Base-by-base conservation (phyloP, 2,329 filamentous ascomycete species). In the Aschersonia sp. region DNA sequence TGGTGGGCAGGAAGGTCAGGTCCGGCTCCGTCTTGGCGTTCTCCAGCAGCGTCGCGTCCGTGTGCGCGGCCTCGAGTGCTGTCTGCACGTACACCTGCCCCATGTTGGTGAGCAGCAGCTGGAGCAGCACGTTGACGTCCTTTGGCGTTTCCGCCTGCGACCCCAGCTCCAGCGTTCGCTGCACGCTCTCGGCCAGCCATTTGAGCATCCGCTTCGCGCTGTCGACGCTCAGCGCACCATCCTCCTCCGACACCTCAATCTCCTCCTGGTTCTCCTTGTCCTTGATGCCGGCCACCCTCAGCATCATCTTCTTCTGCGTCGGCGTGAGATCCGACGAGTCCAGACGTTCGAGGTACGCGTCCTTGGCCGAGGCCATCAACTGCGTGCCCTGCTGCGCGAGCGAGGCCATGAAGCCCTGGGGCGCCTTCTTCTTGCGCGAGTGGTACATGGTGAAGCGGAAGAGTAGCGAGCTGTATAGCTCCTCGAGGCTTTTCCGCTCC, bases 401-500 rank as follows among this genome's bases (percentile, higher is more conserved):
- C 3, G 89, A 91, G 20, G 86, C 88, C 74, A 97, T 94, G 63
- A 96, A 96, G 0, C 88, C 88, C 0, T 86, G 88, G 1, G 89
- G 85, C 30, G 84, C 82, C 71, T 94, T 96, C 64, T 94, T 91
- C 52, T 88, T 76, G 51, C 83, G 73, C 0, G 84, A 88, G 63
- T 98, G 92, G 60, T 91, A 97, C n/a, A 94, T 84, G 12, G 88
- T 94, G 60, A 92, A 98, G 58, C 94, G 94, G 77, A 98, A 95
- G 4, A 97, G 76, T 47, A 98, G 69, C 0, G 92, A 95, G 48
- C 88, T 91, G 66, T 94, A 89, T 53, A 89, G 67, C 60, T 91
- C 86, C 59, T 89, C 85, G 45, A 92, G 65, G 50, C 75, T 84
- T 62, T 72, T 80, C 58, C 70, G 77, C 59, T 85, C 82, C 50